phyloP scores from a whole-genome alignment of 1,284 basidiomycete genomes.

The Rhodotorula sp. region DNA sequence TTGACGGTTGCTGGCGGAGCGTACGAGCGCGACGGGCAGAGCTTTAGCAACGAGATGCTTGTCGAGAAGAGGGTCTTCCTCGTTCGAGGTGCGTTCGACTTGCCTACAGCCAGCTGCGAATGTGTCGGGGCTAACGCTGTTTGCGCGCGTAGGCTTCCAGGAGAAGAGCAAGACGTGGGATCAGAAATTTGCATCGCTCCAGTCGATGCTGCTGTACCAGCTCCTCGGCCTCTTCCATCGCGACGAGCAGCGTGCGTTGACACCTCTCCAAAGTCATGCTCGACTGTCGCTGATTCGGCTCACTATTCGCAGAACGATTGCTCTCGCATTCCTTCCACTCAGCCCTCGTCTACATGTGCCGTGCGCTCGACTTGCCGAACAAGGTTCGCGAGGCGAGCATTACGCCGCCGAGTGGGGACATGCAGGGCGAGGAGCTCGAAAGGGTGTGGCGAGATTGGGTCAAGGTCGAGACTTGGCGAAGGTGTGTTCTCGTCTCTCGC shows the following conservation, averaged over 20 bases:
- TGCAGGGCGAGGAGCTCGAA: constrained; percentile 17
- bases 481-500: constrained; percentile 9
- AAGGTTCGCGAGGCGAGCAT: not conserved
- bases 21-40: constrained; percentile 32
- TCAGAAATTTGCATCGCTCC: constrained; percentile 28
- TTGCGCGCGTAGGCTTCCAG: constrained; percentile 21
- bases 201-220: constrained; percentile 38
- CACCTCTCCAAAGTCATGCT: not conserved
- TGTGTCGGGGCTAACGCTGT: not conserved
- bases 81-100: constrained; percentile 17
- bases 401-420: not conserved
- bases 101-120: not conserved
- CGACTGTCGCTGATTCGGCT: not conserved
- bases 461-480: constrained; percentile 33
- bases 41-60: constrained; percentile 38
- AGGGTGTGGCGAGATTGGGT: constrained; percentile 35
- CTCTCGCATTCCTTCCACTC: constrained; percentile 37
- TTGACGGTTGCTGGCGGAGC: constrained; percentile 33
- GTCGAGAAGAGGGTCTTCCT: constrained; percentile 39
- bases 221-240: constrained; percentile 40
- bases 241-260: constrained; percentile 33
- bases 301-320: constrained; percentile 20
- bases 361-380: constrained; percentile 26
- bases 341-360: constrained; percentile 34
- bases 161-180: constrained; percentile 12